phyloP scores from a whole-genome alignment of 257 asterid genomes.

The Schizonepeta tenuifolia region DNA sequence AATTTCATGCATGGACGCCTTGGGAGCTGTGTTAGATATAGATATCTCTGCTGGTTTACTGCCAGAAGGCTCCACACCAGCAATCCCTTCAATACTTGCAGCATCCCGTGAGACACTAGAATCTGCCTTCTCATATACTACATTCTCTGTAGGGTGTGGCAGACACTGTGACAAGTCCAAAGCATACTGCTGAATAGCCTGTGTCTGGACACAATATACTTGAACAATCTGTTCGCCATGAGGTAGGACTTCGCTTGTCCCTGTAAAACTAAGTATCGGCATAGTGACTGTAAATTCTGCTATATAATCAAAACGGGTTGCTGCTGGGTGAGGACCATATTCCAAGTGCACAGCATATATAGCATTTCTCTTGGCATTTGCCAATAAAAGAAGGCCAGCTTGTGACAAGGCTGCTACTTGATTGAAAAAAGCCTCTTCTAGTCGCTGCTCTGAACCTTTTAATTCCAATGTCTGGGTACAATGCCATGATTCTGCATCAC shows the following conservation, averaged over 20 bases:
- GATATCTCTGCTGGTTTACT: slow-evolving; percentile 54
- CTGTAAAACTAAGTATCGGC: slow-evolving; percentile 98
- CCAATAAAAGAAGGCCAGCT: slow-evolving; percentile 79
- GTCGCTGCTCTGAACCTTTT: slow-evolving; percentile 69
- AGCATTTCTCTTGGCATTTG: slow-evolving; percentile 94
- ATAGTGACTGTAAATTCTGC: slow-evolving; percentile 93
- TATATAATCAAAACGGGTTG: slow-evolving; percentile 84
- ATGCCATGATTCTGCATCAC: slow-evolving; percentile 90
- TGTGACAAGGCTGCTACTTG: slow-evolving; percentile 94
- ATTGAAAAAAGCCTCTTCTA: slow-evolving; percentile 89
- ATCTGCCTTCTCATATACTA: slow-evolving; percentile 62
- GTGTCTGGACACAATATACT: slow-evolving; percentile 97
- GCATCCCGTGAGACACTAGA: slow-evolving; percentile 56
- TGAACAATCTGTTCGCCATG: slow-evolving; percentile 90
- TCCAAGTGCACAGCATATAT: slow-evolving; percentile 96
- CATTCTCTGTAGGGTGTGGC: slow-evolving; percentile 74
- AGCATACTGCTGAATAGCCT: slow-evolving; percentile 97
- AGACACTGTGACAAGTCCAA: slow-evolving; percentile 90
- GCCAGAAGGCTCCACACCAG: slow-evolving; percentile 51
- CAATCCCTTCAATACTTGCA: slow-evolving; percentile 51
- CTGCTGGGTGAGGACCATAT: slow-evolving; percentile 80
- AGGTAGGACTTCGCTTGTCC: slow-evolving; percentile 77
- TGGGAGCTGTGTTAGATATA: slow-evolving; percentile 61
- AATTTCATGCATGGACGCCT: slow-evolving; percentile 50
- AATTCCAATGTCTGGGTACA: slow-evolving; percentile 86